Evolutionary conservation across 192 early-diverging fungal species (phyloP).

Genomic region (Podila clonocystis): DNA sequence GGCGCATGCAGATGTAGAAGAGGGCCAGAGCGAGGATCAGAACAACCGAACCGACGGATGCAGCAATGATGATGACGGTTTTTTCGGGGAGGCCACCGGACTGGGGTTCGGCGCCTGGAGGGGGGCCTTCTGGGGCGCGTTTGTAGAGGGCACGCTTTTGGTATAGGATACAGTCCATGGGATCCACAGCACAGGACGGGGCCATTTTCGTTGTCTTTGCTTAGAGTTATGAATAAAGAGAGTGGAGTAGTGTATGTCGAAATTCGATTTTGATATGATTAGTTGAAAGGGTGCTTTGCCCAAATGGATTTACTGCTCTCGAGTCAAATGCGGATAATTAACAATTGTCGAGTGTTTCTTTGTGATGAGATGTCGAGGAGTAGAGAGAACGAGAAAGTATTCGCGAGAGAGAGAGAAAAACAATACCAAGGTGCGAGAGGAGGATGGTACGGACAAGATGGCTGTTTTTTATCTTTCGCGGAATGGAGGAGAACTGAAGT

Average conservation of each 20-base stretch:
- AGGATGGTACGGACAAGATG: neutral
- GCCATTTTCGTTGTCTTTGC: constrained; percentile 15
- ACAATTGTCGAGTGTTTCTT: neutral
- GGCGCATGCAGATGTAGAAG: constrained; percentile 42
- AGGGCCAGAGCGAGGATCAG: constrained; percentile 23
- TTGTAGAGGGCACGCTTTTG: constrained; percentile 17
- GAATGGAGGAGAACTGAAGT: neutral
- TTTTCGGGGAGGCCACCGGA: neutral
- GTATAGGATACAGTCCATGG: constrained; percentile 32
- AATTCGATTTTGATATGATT: neutral
- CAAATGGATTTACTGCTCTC: too few relatives aligned
- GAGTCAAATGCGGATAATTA: neutral
- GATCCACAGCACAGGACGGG: constrained; percentile 29
- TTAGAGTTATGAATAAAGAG: neutral
- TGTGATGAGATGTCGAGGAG: neutral
- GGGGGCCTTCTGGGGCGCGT: constrained; percentile 20
- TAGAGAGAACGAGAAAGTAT: neutral
- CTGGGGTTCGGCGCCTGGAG: neutral
- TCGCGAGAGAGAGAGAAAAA: neutral
- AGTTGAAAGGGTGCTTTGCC: neutral
- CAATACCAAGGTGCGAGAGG: neutral
- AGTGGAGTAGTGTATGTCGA: neutral
- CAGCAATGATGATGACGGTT: constrained; percentile 12
- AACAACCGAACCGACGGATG: constrained; percentile 14
- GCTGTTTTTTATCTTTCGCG: neutral